Base-by-base conservation (phyloP, 2,329 filamentous ascomycete genomes). In the Fusarium virguliforme region DNA sequence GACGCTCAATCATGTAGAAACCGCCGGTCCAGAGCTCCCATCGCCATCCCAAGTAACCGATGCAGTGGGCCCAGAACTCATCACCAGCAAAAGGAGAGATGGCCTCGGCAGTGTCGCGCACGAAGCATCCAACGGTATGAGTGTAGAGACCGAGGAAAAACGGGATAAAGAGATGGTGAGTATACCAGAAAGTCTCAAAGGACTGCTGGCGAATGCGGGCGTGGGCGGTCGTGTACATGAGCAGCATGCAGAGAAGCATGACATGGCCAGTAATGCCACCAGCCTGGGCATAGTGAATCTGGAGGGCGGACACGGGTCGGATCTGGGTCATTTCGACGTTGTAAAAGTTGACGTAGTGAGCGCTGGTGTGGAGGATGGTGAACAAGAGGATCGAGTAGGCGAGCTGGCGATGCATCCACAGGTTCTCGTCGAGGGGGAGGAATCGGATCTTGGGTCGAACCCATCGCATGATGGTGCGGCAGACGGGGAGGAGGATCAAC, bases 101-200 rank as follows among this genome's bases (percentile, higher is more conserved):
- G 2, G 90, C 88, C 0, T 89, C 77, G 6, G 85, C 81, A 2
- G 90, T 92, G 79, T 98, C 95, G 73, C 96, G 93, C 40, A 99
- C 96, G 83, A 99, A 99, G 83, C 96, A 99, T 65, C 94, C 95
- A 8, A 93, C 94, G 2, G 96, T 95, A 81, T 99, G 96, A 12
- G 95, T 98, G 82, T 98, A 99, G 74, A 99, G 90, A 50, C 89
- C 95, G 48, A 99, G 87, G 77, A 98, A 83, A 82, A 99, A 99
- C 2, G 96, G 95, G 67, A 99, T 92, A 78, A 98, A 98, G n/a
- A 99, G 88, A 77, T 99, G 96, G 82, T 99, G 96, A 1, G 94
- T 97, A 83, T 99, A 99, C 96, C 96, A 99, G 81, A 99, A 99
- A 0, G 95, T 97, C 83, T 99, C 96, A 79, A 95, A 99, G 0